A percentile compares a stretch with the other conserved stretches of the same genome.
Conservation (phyloP, 2,329 filamentous ascomycete species). For the Phialophora chinensis region DNA sequence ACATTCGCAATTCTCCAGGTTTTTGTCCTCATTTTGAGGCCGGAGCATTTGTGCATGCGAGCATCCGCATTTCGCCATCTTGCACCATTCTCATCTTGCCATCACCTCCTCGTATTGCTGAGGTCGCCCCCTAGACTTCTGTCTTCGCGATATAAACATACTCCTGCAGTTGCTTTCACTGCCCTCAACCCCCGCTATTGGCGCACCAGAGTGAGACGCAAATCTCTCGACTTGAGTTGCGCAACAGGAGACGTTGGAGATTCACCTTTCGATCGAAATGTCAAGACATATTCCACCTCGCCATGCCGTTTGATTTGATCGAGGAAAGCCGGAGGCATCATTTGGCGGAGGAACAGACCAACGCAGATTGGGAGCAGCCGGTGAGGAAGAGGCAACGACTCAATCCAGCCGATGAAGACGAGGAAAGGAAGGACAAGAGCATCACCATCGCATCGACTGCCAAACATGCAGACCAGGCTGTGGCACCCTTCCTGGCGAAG, state of each 20-base stretch:
- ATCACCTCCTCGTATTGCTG: not conserved
- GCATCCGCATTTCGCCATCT: conserved; percentile 24
- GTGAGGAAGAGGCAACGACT: conserved; percentile 34
- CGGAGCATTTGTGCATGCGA: conserved; percentile 8
- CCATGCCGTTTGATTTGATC: conserved; percentile 28
- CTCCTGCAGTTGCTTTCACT: not conserved
- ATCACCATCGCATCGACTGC: conserved; percentile 53
- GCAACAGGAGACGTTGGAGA: not conserved
- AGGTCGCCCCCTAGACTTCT: not conserved
- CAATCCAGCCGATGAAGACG: conserved; percentile 22
- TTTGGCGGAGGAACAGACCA: conserved; percentile 5
- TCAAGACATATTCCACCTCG: conserved; percentile 11
- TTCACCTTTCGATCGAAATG: conserved; percentile 4
- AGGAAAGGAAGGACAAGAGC: conserved; percentile 41
- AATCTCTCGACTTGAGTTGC: not conserved
- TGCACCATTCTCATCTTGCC: conserved; percentile 25
- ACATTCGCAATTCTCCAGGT: conserved; percentile 13
- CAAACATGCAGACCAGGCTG: conserved; percentile 75
- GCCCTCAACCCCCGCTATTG: conserved; percentile 2
- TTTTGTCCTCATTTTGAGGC: not conserved
- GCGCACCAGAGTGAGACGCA: not conserved
- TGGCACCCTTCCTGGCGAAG: conserved; percentile 85
- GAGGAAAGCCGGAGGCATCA: conserved; percentile 22
- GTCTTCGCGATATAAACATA: conserved; percentile 3
- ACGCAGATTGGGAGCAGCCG: conserved; percentile 33